phyloP scores from a whole-genome alignment of 176 grass and related monocot genomes.

The Avena atlantica region DNA sequence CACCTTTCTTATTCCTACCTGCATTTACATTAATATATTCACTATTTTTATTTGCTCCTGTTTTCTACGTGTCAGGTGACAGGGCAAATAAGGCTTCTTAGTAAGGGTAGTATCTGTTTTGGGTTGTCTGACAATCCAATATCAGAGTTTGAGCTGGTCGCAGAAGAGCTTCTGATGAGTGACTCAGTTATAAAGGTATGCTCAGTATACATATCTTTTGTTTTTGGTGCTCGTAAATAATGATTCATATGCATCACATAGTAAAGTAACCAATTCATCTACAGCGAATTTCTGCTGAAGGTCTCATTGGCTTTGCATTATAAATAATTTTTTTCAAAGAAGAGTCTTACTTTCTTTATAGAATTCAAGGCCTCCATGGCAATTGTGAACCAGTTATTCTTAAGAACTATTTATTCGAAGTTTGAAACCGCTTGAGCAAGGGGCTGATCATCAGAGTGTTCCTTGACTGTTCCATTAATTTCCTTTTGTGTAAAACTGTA shows the following conservation, averaged over 20 bases:
- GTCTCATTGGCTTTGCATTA: neutral
- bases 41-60: conserved; percentile 19
- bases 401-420: neutral
- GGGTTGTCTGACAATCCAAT: conserved; percentile 94
- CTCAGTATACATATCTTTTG: neutral
- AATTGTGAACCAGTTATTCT: neutral
- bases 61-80: conserved; percentile 73
- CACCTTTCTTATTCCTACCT: conserved; percentile 15
- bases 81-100: conserved; percentile 93
- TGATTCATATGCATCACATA: conserved; percentile 19
- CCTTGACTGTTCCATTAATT: neutral
- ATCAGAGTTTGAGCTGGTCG: conserved; percentile 98
- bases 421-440: neutral
- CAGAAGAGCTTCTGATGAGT: conserved; percentile 98
- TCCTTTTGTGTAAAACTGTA: neutral
- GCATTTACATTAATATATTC: conserved; percentile 36
- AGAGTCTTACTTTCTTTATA: neutral
- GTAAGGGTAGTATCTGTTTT: conserved; percentile 95
- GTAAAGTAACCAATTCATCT: conserved; percentile 2
- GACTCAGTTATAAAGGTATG: conserved; percentile 97
- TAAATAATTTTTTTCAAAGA: neutral
- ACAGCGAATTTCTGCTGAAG: neutral
- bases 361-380: neutral
- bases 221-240: conserved; percentile 14
- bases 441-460: neutral